Conservation (phyloP, 1,284 basidiomycete species). For the Rhodofomes roseus region DNA sequence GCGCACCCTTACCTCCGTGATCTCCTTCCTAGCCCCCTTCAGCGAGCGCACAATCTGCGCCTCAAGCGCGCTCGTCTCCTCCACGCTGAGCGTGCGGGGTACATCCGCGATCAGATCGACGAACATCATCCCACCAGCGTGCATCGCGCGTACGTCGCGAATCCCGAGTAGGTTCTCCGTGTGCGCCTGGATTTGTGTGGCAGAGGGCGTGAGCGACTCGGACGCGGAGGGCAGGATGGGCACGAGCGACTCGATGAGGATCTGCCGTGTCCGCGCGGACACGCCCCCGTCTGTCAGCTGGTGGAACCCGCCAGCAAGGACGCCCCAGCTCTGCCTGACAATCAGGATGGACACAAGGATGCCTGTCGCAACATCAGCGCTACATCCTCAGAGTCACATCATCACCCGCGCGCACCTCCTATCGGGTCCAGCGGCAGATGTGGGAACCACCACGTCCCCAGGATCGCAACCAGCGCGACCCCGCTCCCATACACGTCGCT, state of each 20-base stretch:
- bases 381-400: conserved; percentile 6
- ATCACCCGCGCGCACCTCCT: conserved; percentile 57
- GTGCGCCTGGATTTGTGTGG: conserved; percentile 10
- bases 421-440: conserved; percentile 91
- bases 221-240: conserved; percentile 43
- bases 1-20: conserved; percentile 77
- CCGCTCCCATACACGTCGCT: conserved; percentile 90
- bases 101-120: conserved; percentile 77
- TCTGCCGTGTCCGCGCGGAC: conserved; percentile 49
- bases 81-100: conserved; percentile 53
- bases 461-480: conserved; percentile 86
- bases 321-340: conserved; percentile 75
- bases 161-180: conserved; percentile 41
- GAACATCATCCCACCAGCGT: conserved; percentile 71
- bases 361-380: conserved; percentile 43
- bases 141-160: conserved; percentile 69
- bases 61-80: conserved; percentile 59
- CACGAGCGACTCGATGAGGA: conserved; percentile 50
- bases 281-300: conserved; percentile 89
- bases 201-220: conserved; percentile 24
- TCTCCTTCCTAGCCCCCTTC: conserved; percentile 61
- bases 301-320: conserved; percentile 72
- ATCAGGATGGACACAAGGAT: conserved; percentile 89
- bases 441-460: conserved; percentile 83
- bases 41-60: conserved; percentile 57